Evolutionary conservation across 2,329 filamentous ascomycete species (phyloP).

Genomic region (Seiridium unicorne): DNA sequence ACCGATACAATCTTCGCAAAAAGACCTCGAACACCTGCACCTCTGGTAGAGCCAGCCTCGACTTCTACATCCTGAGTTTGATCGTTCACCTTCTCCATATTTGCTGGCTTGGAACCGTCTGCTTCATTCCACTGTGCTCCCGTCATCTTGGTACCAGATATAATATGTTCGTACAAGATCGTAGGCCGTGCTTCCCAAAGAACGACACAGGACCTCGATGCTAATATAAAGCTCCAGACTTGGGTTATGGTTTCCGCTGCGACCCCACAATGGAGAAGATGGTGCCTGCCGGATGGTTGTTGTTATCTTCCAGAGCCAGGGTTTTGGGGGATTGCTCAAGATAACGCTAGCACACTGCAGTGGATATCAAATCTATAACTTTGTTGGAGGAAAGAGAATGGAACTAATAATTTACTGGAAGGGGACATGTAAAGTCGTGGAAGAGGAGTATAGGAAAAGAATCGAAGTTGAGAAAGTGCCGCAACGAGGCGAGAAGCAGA

Average conservation of each 20-base stretch:
- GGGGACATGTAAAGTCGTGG: not conserved
- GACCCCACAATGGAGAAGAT: not conserved
- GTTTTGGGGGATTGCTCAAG: not conserved
- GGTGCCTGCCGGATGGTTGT: not conserved
- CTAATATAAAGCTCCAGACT: not conserved
- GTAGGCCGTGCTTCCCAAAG: not conserved
- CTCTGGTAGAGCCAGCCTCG: not conserved
- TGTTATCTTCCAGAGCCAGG: not conserved
- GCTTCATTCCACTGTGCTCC: not conserved
- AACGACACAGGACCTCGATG: not conserved
- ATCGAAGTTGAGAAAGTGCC: not conserved
- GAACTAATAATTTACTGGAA: not conserved
- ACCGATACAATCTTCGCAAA: conserved; percentile 12
- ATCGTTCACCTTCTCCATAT: not conserved
- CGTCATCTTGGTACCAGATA: not conserved
- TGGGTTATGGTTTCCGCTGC: not conserved
- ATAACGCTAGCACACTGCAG: not conserved
- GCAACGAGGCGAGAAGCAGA: not conserved
- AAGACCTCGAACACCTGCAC: not conserved
- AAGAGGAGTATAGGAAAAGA: not conserved
- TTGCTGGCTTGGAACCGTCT: not conserved
- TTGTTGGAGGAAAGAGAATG: not conserved
- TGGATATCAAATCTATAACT: not conserved
- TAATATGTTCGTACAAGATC: not conserved
- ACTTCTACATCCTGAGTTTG: not conserved